Conservation (phyloP, 2,329 filamentous ascomycete genomes). For the Ceratocystis harringtonii region DNA sequence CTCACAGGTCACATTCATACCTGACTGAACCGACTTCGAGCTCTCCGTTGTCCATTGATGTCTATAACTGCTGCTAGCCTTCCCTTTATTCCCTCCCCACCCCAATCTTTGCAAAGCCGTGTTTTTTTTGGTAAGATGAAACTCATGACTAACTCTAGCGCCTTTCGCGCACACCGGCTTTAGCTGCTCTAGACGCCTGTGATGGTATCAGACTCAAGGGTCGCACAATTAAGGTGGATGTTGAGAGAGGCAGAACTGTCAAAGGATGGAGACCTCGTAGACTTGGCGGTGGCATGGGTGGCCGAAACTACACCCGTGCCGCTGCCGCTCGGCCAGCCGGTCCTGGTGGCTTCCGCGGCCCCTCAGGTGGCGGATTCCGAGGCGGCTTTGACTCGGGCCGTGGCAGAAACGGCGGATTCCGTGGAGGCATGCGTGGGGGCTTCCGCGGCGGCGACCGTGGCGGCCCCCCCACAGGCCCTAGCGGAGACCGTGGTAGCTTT, state of each 20-base stretch:
- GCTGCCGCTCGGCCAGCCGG: constrained; percentile 55
- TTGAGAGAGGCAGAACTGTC: constrained; percentile 88
- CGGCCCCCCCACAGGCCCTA: constrained; percentile 40
- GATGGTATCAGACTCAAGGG: constrained; percentile 91
- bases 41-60: not conserved
- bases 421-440: constrained; percentile 27
- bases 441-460: constrained; percentile 33
- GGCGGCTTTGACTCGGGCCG: constrained; percentile 34
- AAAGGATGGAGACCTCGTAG: constrained; percentile 85
- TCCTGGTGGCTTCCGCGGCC: constrained; percentile 40
- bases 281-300: constrained; percentile 81
- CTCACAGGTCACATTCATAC: constrained; percentile 1
- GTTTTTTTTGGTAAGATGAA: constrained; percentile 35
- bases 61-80: not conserved
- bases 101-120: not conserved
- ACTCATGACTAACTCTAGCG: constrained; percentile 49
- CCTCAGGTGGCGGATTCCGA: constrained; percentile 35
- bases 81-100: not conserved
- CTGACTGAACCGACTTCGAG: not conserved
- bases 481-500: constrained; percentile 32
- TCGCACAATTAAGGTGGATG: constrained; percentile 81
- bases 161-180: constrained; percentile 36
- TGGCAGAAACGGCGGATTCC: constrained; percentile 41
- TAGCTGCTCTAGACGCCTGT: constrained; percentile 75
- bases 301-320: constrained; percentile 80